Conservation (phyloP, 305 asterid species). For the Caryopteris hybrid region DNA sequence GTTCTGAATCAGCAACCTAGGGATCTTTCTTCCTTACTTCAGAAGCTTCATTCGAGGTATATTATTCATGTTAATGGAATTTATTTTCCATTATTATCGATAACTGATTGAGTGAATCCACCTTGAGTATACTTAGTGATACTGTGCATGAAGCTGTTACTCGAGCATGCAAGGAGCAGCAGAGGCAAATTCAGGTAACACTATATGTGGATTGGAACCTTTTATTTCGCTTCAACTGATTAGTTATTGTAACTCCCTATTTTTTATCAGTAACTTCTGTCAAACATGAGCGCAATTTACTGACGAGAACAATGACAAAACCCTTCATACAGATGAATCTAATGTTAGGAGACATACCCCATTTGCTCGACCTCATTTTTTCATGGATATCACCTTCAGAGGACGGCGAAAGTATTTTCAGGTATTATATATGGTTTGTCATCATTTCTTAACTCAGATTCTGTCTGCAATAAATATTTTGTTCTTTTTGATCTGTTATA, state of each 20-base stretch:
- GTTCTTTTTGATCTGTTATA: neutral
- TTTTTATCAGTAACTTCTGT: slow-evolving; percentile 14
- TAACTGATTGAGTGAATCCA: slow-evolving; percentile 13
- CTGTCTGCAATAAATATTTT: neutral
- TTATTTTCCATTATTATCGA: slow-evolving; percentile 16
- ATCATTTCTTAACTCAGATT: slow-evolving; percentile 1
- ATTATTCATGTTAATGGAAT: slow-evolving; percentile 15
- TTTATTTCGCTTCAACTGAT: slow-evolving; percentile 10
- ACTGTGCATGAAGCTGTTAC: slow-evolving; percentile 88
- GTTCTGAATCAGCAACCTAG: slow-evolving; percentile 88
- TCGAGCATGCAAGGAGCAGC: slow-evolving; percentile 98
- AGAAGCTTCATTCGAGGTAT: slow-evolving; percentile 97
- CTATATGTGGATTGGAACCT: neutral
- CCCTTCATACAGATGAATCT: slow-evolving; percentile 78
- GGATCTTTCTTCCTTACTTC: slow-evolving; percentile 84
- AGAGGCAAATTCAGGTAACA: slow-evolving; percentile 92
- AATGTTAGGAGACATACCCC: slow-evolving; percentile 91
- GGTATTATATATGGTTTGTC: slow-evolving; percentile 38
- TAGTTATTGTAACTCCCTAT: slow-evolving; percentile 1
- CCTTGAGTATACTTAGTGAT: slow-evolving; percentile 47
- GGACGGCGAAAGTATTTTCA: slow-evolving; percentile 60
- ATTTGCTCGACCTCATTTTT: slow-evolving; percentile 80
- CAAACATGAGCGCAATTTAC: slow-evolving; percentile 1
- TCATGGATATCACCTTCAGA: slow-evolving; percentile 96
- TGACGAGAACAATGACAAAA: slow-evolving; percentile 28